Conservation (phyloP, 768 basidiomycete species). For the Kockovaella imperatae region DNA sequence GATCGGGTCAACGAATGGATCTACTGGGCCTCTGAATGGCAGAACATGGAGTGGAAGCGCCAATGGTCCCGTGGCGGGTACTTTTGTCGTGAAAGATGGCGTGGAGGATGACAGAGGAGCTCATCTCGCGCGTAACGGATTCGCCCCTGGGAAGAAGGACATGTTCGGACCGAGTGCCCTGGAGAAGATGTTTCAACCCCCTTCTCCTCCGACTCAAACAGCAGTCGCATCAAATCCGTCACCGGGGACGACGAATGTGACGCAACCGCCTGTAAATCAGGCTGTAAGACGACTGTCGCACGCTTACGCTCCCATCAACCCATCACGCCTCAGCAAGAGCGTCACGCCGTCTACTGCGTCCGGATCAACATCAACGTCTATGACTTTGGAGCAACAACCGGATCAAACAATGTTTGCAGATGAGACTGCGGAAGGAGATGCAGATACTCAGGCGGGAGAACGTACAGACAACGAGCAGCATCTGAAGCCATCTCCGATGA, state of each 20-base stretch:
- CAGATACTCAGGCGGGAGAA: not conserved
- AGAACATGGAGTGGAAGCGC: constrained; percentile 46
- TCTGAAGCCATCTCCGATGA: not conserved
- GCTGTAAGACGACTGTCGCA: constrained; percentile 25
- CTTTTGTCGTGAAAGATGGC: constrained; percentile 36
- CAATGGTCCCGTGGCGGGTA: constrained; percentile 13
- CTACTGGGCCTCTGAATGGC: constrained; percentile 21
- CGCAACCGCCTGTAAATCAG: constrained; percentile 35
- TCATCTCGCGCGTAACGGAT: constrained; percentile 21
- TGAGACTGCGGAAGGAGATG: not conserved
- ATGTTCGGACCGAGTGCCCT: constrained; percentile 82
- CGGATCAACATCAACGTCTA: constrained; percentile 5
- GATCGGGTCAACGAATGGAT: constrained; percentile 6
- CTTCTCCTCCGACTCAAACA: constrained; percentile 58
- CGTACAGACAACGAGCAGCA: not conserved
- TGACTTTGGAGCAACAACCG: not conserved
- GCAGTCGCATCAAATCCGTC: constrained; percentile 21
- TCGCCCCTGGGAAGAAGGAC: constrained; percentile 26
- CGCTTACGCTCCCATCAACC: constrained; percentile 37
- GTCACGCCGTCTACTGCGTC: constrained; percentile 34
- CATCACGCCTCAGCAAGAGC: constrained; percentile 38
- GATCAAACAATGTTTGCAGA: constrained; percentile 6
- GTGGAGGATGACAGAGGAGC: constrained; percentile 33
- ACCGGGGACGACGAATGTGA: constrained; percentile 16
- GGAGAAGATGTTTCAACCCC: constrained; percentile 89